These are phyloP conservation scores for Cucumis melo DNA, from an alignment of 306 rosid genomes.

Conservation along the genomic window DNA sequence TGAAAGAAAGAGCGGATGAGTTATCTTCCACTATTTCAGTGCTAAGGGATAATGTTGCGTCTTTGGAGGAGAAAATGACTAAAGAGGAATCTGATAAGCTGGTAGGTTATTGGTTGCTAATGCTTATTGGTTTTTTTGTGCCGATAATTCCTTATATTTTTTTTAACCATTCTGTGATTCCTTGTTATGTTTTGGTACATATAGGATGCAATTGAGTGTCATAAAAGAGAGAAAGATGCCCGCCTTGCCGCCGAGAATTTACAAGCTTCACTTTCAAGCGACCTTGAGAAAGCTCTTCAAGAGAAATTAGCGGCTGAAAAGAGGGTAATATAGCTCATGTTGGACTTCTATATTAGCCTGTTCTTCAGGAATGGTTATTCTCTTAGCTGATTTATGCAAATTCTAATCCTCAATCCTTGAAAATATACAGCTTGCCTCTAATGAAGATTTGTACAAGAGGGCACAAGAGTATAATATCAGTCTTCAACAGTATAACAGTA, in stretches of 20 bases:
- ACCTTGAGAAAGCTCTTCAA: slow-evolving; percentile 50
- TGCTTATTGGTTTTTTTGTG: not conserved
- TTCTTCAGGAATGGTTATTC: not conserved
- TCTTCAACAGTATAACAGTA: slow-evolving; percentile 67
- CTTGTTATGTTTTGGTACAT: slow-evolving; percentile 7
- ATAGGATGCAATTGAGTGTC: slow-evolving; percentile 57
- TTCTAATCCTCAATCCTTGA: not conserved
- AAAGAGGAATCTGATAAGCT: slow-evolving; percentile 59
- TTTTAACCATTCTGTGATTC: not conserved
- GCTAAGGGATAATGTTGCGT: slow-evolving; percentile 29
- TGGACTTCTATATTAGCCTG: not conserved
- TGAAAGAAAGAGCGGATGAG: slow-evolving; percentile 47
- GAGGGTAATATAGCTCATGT: slow-evolving; percentile 32
- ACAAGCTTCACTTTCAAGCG: slow-evolving; percentile 39
- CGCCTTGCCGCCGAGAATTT: slow-evolving; percentile 42
- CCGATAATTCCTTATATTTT: not conserved
- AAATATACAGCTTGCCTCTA: slow-evolving; percentile 48
- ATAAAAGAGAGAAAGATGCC: slow-evolving; percentile 57
- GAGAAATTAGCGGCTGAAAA: slow-evolving; percentile 55
- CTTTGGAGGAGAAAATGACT: slow-evolving; percentile 40
- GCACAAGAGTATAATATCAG: slow-evolving; percentile 82
- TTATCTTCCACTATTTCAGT: slow-evolving; percentile 23
- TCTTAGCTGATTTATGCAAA: not conserved
- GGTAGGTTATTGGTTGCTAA: slow-evolving; percentile 32
- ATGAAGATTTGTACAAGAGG: slow-evolving; percentile 63